Conservation (phyloP, 257 asterid genomes). For the Solanum rostratum region DNA sequence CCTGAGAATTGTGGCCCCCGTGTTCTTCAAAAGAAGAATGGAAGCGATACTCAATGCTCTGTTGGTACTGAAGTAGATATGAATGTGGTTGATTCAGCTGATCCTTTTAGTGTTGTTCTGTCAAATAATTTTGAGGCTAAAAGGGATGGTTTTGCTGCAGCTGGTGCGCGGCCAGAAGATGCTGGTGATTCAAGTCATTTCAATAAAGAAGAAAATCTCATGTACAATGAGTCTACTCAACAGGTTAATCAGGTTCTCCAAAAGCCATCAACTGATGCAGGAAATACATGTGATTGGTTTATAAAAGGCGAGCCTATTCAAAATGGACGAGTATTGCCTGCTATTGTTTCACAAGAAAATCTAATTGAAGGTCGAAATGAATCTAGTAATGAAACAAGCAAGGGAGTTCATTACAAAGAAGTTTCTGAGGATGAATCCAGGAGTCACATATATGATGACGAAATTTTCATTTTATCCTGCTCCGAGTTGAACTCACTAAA, state of each 20-base stretch:
- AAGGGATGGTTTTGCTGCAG: not conserved
- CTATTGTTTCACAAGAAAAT: not conserved
- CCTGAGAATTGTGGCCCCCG: not conserved
- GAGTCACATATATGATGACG: not conserved
- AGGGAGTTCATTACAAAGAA: not conserved
- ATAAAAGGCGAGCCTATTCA: not conserved
- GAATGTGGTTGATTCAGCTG: conserved; percentile 1
- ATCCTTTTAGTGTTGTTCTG: conserved; percentile 13
- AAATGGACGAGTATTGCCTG: not conserved
- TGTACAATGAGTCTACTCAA: not conserved
- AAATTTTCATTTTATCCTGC: not conserved
- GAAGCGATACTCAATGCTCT: not conserved
- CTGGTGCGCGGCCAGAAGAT: not conserved
- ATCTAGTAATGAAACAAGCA: not conserved
- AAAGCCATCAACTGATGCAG: not conserved
- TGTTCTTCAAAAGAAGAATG: not conserved
- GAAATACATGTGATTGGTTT: not conserved
- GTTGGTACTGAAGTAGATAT: not conserved
- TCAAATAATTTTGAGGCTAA: not conserved
- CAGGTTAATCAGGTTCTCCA: not conserved
- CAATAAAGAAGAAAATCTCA: not conserved
- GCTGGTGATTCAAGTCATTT: not conserved
- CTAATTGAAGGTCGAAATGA: not conserved
- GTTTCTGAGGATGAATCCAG: not conserved
- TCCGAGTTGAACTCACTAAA: not conserved